Conservation (phyloP, 75 land plant genomes). For the Sequoiadendron giganteum region DNA sequence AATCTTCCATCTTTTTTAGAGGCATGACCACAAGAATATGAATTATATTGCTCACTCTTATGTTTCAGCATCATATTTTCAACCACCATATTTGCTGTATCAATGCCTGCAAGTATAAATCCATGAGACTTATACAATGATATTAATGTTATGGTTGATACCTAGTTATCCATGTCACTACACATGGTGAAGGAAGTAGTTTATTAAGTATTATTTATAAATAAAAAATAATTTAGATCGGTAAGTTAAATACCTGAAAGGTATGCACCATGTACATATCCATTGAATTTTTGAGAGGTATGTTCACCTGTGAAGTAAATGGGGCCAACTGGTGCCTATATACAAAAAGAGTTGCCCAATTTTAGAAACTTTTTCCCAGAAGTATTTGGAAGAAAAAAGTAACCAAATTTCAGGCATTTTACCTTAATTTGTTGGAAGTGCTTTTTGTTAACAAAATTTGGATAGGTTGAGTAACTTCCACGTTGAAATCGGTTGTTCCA, state of each 20-base stretch:
- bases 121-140: too few species aligned
- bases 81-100: background rate
- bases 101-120: background rate
- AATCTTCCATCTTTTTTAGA: background rate
- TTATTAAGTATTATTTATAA: too few species aligned
- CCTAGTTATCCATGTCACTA: too few species aligned
- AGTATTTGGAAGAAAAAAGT: background rate
- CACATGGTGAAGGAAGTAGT: too few species aligned
- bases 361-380: background rate
- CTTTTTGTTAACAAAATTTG: slow-evolving; percentile 18
- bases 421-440: slow-evolving; percentile 5
- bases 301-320: slow-evolving; percentile 75
- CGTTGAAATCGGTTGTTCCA: slow-evolving; percentile 37
- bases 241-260: slow-evolving; percentile 20
- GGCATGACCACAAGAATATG: background rate
- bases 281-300: slow-evolving; percentile 52
- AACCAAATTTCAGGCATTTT: background rate
- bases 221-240: too few species aligned
- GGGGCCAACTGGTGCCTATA: slow-evolving; percentile 54
- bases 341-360: background rate
- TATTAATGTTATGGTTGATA: too few species aligned
- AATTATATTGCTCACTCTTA: background rate
- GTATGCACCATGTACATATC: slow-evolving; percentile 76
- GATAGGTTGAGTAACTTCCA: slow-evolving; percentile 67
- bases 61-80: background rate